A percentile compares a stretch with the other conserved stretches of the same genome.
phyloP scores from a whole-genome alignment of 805 yeast species.

The Komagataella mondaviorum region DNA sequence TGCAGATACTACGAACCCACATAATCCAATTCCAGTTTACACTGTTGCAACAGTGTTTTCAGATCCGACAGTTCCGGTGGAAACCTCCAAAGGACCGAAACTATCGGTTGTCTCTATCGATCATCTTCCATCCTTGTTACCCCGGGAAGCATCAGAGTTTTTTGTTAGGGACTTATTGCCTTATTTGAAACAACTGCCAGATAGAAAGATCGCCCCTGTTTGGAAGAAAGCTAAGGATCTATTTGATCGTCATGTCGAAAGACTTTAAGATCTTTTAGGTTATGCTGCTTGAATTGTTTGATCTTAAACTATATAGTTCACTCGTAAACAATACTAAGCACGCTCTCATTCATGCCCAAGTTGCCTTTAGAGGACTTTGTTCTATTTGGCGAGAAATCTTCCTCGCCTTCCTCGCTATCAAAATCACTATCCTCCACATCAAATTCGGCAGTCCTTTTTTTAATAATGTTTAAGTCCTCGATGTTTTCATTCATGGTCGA shows the following conservation, averaged over 20 bases:
- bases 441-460: constrained; percentile 22
- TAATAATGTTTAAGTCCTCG: constrained; percentile 62
- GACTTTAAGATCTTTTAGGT: constrained; percentile 23
- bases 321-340: not conserved
- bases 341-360: not conserved
- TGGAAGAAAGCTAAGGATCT: constrained; percentile 84
- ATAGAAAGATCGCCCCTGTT: constrained; percentile 73
- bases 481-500: constrained; percentile 62
- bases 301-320: not conserved
- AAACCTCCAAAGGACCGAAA: constrained; percentile 69
- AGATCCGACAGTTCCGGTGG: constrained; percentile 81
- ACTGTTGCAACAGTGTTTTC: constrained; percentile 79
- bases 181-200: constrained; percentile 70
- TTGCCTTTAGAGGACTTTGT: not conserved
- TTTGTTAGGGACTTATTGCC: constrained; percentile 85
- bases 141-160: constrained; percentile 94
- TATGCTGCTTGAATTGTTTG: constrained; percentile 18
- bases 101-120: constrained; percentile 90
- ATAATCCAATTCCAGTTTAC: constrained; percentile 95
- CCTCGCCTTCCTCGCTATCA: constrained; percentile 69
- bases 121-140: constrained; percentile 89
- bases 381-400: constrained; percentile 16
- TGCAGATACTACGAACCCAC: constrained; percentile 97
- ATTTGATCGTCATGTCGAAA: constrained; percentile 73
- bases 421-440: constrained; percentile 32